Percentiles rank a stretch among this genome's conserved stretches.
phyloP scores from a whole-genome alignment of 768 basidiomycete species.

The Panaeolus papilionaceus region DNA sequence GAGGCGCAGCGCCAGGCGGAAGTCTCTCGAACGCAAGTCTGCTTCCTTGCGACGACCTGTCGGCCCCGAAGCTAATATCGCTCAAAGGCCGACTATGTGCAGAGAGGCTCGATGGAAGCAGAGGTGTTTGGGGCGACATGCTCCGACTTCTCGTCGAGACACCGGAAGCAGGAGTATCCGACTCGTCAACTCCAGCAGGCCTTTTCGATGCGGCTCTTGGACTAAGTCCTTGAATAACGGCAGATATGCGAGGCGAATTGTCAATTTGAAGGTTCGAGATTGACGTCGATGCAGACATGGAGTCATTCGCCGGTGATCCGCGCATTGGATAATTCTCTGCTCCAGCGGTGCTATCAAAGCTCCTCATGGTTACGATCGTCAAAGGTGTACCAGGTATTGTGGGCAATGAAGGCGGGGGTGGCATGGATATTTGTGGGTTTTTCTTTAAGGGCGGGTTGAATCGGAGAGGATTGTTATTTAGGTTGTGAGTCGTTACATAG shows the following conservation, averaged over 20 bases:
- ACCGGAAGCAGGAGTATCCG: not conserved
- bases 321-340: not conserved
- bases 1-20: slow-evolving; percentile 7
- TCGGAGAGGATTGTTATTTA: not conserved
- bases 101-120: not conserved
- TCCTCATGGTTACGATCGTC: slow-evolving; percentile 1
- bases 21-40: not conserved
- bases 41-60: not conserved
- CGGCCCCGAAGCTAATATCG: not conserved
- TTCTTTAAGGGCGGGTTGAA: not conserved
- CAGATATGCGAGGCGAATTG: not conserved
- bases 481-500: not conserved
- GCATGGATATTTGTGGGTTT: slow-evolving; percentile 8
- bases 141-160: not conserved
- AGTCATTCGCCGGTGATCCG: not conserved
- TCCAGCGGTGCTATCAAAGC: slow-evolving; percentile 4
- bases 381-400: slow-evolving; percentile 6
- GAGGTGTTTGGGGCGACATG: slow-evolving; percentile 4
- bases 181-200: not conserved
- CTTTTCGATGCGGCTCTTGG: slow-evolving; percentile 7
- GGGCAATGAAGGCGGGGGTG: not conserved
- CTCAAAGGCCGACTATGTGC: not conserved
- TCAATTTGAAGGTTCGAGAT: not conserved
- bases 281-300: not conserved
- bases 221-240: not conserved